Percentiles rank a stretch among this genome's conserved stretches.
phyloP scores from a whole-genome alignment of 169 alveolate genomes.

The Amoebophrya sp. region DNA sequence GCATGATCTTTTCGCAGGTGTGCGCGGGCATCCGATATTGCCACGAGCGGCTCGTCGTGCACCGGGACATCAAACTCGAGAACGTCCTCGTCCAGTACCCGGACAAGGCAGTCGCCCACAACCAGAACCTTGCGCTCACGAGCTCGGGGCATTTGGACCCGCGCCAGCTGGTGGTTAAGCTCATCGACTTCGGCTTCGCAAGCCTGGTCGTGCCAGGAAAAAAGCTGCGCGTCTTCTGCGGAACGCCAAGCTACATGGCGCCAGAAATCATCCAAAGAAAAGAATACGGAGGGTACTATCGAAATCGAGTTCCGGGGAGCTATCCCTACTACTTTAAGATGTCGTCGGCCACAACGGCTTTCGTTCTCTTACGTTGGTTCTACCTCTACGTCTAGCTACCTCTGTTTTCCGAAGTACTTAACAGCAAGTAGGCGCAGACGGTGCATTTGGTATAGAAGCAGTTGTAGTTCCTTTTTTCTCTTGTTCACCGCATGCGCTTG shows the following conservation, averaged over 20 bases:
- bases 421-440: no score
- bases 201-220: constrained; percentile 9
- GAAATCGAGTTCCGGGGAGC: no score
- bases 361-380: no score
- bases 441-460: no score
- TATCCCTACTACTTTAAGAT: no score
- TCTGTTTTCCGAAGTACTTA: no score
- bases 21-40: constrained; percentile 45
- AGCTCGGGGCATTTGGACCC: not conserved
- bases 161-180: not conserved
- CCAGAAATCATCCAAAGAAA: constrained; percentile 47
- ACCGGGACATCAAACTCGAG: constrained; percentile 66
- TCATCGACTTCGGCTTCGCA: constrained; percentile 37
- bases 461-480: no score
- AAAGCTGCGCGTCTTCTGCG: constrained; percentile 42
- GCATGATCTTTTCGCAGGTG: constrained; percentile 31
- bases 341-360: no score
- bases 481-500: no score
- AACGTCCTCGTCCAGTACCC: constrained; percentile 40
- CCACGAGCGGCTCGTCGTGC: constrained; percentile 54
- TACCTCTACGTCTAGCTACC: no score
- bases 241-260: constrained; percentile 55
- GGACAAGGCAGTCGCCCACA: not conserved
- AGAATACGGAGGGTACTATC: constrained; percentile 42
- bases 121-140: not conserved